Conservation (phyloP, 129 eudicot species). For the Mikania micrantha region DNA sequence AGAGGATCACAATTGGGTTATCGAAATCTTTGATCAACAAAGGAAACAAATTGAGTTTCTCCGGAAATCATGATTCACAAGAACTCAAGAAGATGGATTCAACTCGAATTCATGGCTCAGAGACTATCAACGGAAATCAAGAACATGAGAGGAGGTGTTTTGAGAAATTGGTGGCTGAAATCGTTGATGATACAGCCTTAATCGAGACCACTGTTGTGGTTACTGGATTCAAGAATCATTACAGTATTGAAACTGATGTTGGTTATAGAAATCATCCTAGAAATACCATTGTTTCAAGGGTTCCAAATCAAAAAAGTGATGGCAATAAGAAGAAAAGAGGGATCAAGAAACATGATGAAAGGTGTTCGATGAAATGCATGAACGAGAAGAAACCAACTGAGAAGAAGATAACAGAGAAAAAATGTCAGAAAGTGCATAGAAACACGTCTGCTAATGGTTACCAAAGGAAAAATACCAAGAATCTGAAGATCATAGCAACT, state of each 20-base stretch:
- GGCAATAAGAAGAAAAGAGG: conserved; percentile 14
- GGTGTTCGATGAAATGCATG: conserved; percentile 14
- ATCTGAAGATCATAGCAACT: not conserved
- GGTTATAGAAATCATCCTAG: conserved; percentile 1
- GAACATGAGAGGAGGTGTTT: conserved; percentile 24
- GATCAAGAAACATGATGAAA: not conserved
- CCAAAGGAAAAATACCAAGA: conserved; percentile 17
- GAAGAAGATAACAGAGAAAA: conserved; percentile 17
- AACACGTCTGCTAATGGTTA: conserved; percentile 15
- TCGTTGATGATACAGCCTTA: conserved; percentile 35
- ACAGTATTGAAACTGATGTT: not conserved
- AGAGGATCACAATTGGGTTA: not conserved
- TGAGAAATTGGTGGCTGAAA: conserved; percentile 24
- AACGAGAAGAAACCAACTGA: conserved; percentile 18
- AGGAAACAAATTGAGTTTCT: conserved; percentile 4
- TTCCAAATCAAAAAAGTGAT: too few species aligned
- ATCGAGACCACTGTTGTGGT: conserved; percentile 19
- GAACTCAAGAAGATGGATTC: conserved; percentile 18
- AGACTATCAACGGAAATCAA: not conserved
- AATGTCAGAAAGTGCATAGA: not conserved
- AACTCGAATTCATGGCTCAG: conserved; percentile 21
- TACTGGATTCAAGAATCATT: conserved; percentile 3
- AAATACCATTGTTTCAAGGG: too few species aligned
- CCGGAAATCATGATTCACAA: not conserved
- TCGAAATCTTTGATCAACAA: conserved; percentile 1